Conservation (phyloP, 768 basidiomycete genomes). For the Trametes punicea region DNA sequence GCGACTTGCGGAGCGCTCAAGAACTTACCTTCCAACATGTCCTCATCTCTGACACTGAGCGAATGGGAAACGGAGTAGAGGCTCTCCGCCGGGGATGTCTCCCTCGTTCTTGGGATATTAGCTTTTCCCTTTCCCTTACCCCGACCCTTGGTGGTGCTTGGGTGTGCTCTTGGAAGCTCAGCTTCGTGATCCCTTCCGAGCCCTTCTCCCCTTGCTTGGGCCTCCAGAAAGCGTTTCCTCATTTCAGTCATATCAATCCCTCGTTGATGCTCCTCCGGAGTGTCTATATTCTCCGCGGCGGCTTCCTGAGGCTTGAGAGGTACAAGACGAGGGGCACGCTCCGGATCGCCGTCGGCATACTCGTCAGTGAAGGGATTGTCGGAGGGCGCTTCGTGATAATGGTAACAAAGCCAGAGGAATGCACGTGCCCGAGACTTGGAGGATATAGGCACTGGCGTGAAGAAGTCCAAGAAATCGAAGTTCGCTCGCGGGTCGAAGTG, state of each 20-base stretch:
- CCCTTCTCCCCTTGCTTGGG: constrained; percentile 24
- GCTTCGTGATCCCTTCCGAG: constrained; percentile 10
- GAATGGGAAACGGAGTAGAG: constrained; percentile 7
- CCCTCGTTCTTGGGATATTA: constrained; percentile 4
- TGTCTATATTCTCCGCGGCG: constrained; percentile 43
- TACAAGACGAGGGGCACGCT: constrained; percentile 29
- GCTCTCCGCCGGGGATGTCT: constrained; percentile 20
- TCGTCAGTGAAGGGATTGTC: constrained; percentile 39
- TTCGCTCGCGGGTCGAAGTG: constrained; percentile 34
- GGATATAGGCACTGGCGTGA: constrained; percentile 38
- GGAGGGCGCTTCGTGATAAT: constrained; percentile 41
- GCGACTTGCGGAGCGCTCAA: background rate
- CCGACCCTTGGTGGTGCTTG: background rate
- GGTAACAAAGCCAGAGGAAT: constrained; percentile 47
- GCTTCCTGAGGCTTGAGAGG: constrained; percentile 31
- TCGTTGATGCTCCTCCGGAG: constrained; percentile 38
- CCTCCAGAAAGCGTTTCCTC: constrained; percentile 37
- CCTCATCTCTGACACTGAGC: constrained; percentile 4
- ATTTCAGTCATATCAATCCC: constrained; percentile 39
- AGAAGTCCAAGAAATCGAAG: constrained; percentile 42
- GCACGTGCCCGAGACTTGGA: constrained; percentile 41
- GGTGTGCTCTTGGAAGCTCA: background rate
- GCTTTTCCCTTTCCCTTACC: constrained; percentile 9
- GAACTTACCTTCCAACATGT: constrained; percentile 18
- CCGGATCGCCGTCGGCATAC: constrained; percentile 25